These are phyloP conservation scores for Alternaria postmessia DNA, from an alignment of 2,329 filamentous ascomycete genomes.

Conservation along the genomic window DNA sequence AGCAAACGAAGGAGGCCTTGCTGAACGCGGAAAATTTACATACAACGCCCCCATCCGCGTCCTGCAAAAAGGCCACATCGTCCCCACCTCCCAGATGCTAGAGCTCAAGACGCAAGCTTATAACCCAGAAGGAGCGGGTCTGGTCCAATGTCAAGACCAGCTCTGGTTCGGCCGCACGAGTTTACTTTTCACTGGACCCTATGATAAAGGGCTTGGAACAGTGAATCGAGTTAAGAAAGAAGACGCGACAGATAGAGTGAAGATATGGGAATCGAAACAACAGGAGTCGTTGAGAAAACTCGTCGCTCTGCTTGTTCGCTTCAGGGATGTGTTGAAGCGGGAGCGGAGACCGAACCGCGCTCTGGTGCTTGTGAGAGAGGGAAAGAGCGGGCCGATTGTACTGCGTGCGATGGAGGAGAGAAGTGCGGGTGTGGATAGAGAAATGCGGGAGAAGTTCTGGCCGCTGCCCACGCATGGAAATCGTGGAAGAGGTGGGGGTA, in stretches of 20 bases:
- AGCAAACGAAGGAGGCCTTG: slow-evolving; percentile 1
- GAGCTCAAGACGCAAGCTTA: slow-evolving; percentile 37
- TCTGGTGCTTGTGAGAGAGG: slow-evolving; percentile 27
- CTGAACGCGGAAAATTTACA: slow-evolving; percentile 20
- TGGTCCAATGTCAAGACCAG: slow-evolving; percentile 35
- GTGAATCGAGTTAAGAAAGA: slow-evolving; percentile 25
- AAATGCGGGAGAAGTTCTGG: slow-evolving; percentile 28
- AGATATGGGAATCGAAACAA: slow-evolving; percentile 32
- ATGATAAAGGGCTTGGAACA: slow-evolving; percentile 21
- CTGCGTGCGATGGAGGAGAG: slow-evolving; percentile 28
- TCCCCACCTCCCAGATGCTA: slow-evolving; percentile 32
- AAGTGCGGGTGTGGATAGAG: slow-evolving; percentile 18
- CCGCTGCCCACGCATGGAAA: background rate
- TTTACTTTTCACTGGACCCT: slow-evolving; percentile 33
- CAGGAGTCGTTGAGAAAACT: slow-evolving; percentile 36
- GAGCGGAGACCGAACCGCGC: slow-evolving; percentile 26
- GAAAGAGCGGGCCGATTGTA: slow-evolving; percentile 22
- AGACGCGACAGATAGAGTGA: slow-evolving; percentile 25
- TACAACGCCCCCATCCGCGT: slow-evolving; percentile 29
- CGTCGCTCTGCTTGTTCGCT: slow-evolving; percentile 22
- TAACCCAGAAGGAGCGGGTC: slow-evolving; percentile 10
- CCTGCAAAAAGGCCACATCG: slow-evolving; percentile 35
- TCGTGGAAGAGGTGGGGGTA: slow-evolving; percentile 1
- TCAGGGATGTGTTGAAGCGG: slow-evolving; percentile 22
- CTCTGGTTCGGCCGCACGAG: slow-evolving; percentile 44